Percentiles rank a stretch among this genome's conserved stretches.
Evolutionary conservation across 331 rosid species (phyloP).

Genomic region (Quercus lobata): DNA sequence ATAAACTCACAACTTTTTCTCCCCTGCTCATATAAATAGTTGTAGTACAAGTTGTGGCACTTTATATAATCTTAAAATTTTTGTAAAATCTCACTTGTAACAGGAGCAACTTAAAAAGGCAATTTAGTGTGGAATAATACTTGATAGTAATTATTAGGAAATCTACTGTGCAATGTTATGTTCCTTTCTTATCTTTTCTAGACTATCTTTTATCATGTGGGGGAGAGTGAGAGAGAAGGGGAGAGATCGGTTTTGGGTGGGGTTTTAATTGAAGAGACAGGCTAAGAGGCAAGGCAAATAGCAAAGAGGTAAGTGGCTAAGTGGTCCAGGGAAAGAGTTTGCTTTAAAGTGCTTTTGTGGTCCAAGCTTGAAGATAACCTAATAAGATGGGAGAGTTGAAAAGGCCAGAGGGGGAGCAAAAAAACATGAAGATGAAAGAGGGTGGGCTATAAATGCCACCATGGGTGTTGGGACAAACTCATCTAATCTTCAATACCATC

Average conservation of each 20-base stretch:
- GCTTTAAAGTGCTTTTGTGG: slow-evolving; percentile 65
- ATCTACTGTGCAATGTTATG: neutral
- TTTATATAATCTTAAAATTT: no score
- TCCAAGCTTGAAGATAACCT: slow-evolving; percentile 60
- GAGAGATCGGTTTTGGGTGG: neutral
- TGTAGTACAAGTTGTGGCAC: no score
- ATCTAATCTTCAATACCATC: neutral
- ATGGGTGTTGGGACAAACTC: slow-evolving; percentile 7
- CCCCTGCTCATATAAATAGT: fast-evolving
- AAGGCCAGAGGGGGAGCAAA: slow-evolving; percentile 20
- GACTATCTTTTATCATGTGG: neutral
- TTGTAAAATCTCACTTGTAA: no score
- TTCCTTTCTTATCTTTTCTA: neutral
- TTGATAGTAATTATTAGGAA: neutral
- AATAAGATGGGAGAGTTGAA: slow-evolving; percentile 21
- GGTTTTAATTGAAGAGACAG: slow-evolving; percentile 9
- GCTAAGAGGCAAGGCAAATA: slow-evolving; percentile 9
- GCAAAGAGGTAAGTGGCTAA: slow-evolving; percentile 36
- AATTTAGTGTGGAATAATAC: no score
- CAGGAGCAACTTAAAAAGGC: no score
- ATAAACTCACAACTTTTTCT: no score
- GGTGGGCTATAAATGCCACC: slow-evolving; percentile 10
- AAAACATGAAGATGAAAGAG: slow-evolving; percentile 33
- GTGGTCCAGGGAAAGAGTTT: slow-evolving; percentile 61
- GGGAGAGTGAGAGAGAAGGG: neutral